Evolutionary conservation across 2,329 filamentous ascomycete genomes (phyloP).

Genomic region (Cyphellophora attinorum): DNA sequence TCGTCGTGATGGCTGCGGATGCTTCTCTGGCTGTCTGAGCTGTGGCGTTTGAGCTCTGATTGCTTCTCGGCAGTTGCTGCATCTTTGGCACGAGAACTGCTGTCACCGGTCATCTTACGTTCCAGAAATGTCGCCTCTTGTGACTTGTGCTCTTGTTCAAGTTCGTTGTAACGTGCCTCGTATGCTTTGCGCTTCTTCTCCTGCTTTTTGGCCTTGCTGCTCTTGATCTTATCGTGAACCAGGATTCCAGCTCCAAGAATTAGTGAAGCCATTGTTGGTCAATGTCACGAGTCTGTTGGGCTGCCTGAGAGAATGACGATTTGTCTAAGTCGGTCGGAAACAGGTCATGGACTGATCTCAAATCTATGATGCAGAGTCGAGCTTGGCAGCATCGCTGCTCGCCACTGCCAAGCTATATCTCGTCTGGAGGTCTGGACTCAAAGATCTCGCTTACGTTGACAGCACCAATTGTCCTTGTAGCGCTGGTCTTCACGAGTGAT

Average conservation of each 20-base stretch:
- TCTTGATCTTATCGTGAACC: slow-evolving; percentile 4
- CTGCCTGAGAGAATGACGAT: too few relatives aligned
- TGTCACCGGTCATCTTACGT: background rate
- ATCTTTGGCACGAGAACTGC: background rate
- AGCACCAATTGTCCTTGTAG: too few relatives aligned
- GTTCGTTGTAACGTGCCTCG: slow-evolving; percentile 4
- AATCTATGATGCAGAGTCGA: too few relatives aligned
- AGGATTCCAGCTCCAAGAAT: slow-evolving; percentile 16
- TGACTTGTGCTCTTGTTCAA: slow-evolving; percentile 4
- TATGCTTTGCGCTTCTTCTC: slow-evolving; percentile 4
- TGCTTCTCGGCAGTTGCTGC: background rate
- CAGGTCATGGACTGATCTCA: too few relatives aligned
- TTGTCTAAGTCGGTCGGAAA: too few relatives aligned
- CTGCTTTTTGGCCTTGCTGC: background rate
- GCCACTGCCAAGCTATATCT: too few relatives aligned
- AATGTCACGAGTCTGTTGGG: too few relatives aligned
- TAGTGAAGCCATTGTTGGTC: slow-evolving; percentile 22
- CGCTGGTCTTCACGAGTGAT: too few relatives aligned
- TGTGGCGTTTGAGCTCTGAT: background rate
- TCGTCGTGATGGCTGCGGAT: background rate
- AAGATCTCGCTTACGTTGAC: too few relatives aligned
- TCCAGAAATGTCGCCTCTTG: background rate
- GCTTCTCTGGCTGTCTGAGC: slow-evolving; percentile 1
- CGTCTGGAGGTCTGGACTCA: too few relatives aligned
- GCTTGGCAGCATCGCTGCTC: too few relatives aligned